Percentiles rank a stretch among this genome's conserved stretches.
These are phyloP conservation scores for Aeschynomene evenia DNA, from an alignment of 306 rosid genomes.

Conservation along the genomic window DNA sequence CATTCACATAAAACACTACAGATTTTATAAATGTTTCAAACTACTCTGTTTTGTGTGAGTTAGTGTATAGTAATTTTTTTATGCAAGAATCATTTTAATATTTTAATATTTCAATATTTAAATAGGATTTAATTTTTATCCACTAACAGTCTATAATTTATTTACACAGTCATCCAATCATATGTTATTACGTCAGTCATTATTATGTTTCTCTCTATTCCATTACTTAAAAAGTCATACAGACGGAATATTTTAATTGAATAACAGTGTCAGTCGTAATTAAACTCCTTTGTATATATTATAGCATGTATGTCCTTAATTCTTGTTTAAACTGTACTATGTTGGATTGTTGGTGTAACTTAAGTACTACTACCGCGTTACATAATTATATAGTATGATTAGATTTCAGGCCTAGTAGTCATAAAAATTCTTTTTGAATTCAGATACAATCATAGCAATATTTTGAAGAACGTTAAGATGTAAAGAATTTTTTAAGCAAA, in stretches of 20 bases:
- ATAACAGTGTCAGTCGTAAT: too few species aligned
- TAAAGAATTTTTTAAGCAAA: background rate
- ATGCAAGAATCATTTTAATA: background rate
- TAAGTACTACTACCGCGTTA: background rate
- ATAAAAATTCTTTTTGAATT: background rate
- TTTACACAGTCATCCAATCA: too few species aligned
- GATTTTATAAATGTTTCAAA: background rate
- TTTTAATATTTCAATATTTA: too few species aligned
- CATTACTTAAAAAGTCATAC: too few species aligned
- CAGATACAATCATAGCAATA: constrained; percentile 6
- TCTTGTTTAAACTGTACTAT: background rate
- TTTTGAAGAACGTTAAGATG: background rate
- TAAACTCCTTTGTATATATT: too few species aligned
- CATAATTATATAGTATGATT: constrained; percentile 27
- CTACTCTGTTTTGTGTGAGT: too few species aligned
- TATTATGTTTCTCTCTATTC: too few species aligned
- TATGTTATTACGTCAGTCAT: too few species aligned
- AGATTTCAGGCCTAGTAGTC: background rate
- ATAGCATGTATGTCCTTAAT: background rate
- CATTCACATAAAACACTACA: background rate
- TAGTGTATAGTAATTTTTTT: background rate
- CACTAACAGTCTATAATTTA: too few species aligned
- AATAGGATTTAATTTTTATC: too few species aligned
- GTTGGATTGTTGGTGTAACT: background rate
- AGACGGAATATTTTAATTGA: too few species aligned